A percentile compares a stretch with the other conserved stretches of the same genome.
These are phyloP conservation scores for Parmales sp. DNA, from an alignment of 108 stramenopile genomes.

Conservation along the genomic window DNA sequence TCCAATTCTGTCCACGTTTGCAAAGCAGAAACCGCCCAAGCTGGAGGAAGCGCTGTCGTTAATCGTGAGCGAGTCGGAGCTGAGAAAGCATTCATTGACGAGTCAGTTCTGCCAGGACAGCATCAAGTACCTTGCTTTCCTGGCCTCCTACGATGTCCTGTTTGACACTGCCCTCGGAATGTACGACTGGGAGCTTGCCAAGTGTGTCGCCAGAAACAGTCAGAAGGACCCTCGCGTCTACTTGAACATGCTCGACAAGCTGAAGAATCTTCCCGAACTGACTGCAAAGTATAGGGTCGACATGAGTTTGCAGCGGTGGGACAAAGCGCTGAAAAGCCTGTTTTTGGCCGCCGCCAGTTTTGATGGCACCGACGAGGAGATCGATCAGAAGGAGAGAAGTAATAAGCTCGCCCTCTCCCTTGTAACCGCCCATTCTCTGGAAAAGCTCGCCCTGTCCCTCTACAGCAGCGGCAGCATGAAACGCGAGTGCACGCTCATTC, in stretches of 20 bases:
- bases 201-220: constrained; percentile 74
- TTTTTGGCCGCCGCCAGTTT: constrained; percentile 21
- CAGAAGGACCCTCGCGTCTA: constrained; percentile 91
- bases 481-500: constrained; percentile 40
- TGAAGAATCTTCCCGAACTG: constrained; percentile 42
- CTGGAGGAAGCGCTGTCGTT: constrained; percentile 62
- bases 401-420: no score
- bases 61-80: constrained; percentile 35
- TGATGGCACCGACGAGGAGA: constrained; percentile 21
- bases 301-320: constrained; percentile 62
- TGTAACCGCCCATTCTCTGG: no score
- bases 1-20: constrained; percentile 73
- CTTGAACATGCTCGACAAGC: constrained; percentile 65
- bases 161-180: constrained; percentile 77
- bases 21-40: constrained; percentile 67
- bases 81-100: constrained; percentile 45
- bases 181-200: constrained; percentile 80
- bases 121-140: constrained; percentile 78
- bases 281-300: constrained; percentile 64
- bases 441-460: constrained; percentile 46
- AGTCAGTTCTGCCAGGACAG: constrained; percentile 60
- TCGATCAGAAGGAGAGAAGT: constrained; percentile 58
- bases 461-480: constrained; percentile 30
- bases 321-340: constrained; percentile 55
- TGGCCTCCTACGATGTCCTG: constrained; percentile 69